phyloP scores from a whole-genome alignment of 2,329 filamentous ascomycete genomes.

The Colletotrichum ledebouriae region DNA sequence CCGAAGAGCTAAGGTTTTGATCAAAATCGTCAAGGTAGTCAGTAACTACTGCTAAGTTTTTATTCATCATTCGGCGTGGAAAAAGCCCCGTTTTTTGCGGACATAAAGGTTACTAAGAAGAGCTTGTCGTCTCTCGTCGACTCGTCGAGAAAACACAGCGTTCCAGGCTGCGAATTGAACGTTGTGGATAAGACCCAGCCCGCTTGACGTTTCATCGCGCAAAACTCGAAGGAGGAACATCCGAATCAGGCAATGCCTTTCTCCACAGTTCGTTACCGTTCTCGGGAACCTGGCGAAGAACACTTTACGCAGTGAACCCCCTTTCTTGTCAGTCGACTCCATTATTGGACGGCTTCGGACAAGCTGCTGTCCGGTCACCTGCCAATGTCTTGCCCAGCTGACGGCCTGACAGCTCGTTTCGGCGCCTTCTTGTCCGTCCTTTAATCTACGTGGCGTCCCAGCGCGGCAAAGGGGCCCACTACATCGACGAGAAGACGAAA shows the following conservation, averaged over 20 bases:
- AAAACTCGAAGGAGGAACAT: slow-evolving; percentile 23
- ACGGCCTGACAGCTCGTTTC: not conserved
- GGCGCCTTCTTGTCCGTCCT: slow-evolving; percentile 4
- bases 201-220: slow-evolving; percentile 39
- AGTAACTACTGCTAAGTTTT: too few species aligned
- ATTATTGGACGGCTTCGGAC: not conserved
- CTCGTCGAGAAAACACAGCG: not conserved
- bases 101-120: too few species aligned
- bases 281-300: slow-evolving; percentile 15
- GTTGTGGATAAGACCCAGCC: not conserved
- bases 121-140: too few species aligned
- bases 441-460: slow-evolving; percentile 15
- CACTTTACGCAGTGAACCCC: not conserved
- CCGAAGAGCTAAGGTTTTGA: too few species aligned
- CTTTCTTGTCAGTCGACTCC: not conserved
- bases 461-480: not conserved
- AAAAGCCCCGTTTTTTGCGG: too few species aligned
- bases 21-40: too few species aligned
- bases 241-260: slow-evolving; percentile 29
- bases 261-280: slow-evolving; percentile 22
- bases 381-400: not conserved
- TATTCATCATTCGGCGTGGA: too few species aligned
- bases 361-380: too few species aligned
- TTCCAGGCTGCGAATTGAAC: not conserved
- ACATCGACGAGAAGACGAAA: too few species aligned